Percentiles rank a stretch among this genome's conserved stretches.
phyloP scores from a whole-genome alignment of 306 rosid genomes.

The Benincasa hispida region DNA sequence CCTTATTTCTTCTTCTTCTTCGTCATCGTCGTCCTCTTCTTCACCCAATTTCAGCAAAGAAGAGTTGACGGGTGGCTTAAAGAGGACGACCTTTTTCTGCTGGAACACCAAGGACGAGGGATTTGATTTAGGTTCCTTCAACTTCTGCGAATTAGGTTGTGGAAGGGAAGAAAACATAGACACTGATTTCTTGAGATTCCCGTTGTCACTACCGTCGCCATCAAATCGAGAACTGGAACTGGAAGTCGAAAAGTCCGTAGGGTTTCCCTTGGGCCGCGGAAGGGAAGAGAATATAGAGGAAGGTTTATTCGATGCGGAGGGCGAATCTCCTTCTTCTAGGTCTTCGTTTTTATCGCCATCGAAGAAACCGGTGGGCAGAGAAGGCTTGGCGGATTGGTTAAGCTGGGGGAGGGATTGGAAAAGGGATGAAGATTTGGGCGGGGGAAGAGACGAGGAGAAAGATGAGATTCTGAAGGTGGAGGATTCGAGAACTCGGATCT shows the following conservation, averaged over 20 bases:
- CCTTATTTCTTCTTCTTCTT: constrained; percentile 21
- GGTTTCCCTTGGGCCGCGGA: constrained; percentile 37
- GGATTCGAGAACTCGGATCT: constrained; percentile 3
- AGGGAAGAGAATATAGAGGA: constrained; percentile 36
- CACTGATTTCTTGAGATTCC: neutral
- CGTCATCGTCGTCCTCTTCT: constrained; percentile 30
- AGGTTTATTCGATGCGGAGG: constrained; percentile 10
- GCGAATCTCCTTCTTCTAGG: neutral
- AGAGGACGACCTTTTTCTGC: constrained; percentile 50
- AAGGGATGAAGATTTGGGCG: constrained; percentile 39
- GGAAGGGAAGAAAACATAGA: constrained; percentile 27
- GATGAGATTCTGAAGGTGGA: constrained; percentile 14
- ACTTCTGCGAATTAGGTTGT: constrained; percentile 40
- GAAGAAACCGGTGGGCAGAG: neutral
- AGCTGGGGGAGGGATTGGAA: constrained; percentile 50
- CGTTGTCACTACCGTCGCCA: neutral
- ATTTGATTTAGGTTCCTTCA: constrained; percentile 13
- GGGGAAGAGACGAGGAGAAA: constrained; percentile 39
- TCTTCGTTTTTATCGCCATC: neutral
- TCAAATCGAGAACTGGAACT: neutral
- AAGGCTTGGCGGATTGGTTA: constrained; percentile 15
- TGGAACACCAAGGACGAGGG: constrained; percentile 19
- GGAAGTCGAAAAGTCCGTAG: neutral
- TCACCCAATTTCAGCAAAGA: constrained; percentile 19
- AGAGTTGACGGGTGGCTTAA: constrained; percentile 54